Conservation (phyloP, 2,329 filamentous ascomycete species). For the Shiraia sp. region DNA sequence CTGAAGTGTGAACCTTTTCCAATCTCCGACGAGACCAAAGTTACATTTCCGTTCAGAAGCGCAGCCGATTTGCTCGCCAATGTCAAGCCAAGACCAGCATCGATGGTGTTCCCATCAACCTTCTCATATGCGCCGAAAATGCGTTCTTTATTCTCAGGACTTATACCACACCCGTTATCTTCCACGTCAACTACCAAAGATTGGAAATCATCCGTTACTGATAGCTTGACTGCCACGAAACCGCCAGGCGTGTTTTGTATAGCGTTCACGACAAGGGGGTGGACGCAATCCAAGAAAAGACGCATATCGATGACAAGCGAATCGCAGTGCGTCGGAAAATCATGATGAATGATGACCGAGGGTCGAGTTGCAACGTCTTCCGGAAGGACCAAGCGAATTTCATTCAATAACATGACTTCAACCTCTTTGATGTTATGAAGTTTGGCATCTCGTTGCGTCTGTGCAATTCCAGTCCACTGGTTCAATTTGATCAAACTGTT, state of each 20-base stretch:
- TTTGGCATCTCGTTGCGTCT: constrained; percentile 19
- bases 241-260: constrained; percentile 48
- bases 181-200: constrained; percentile 46
- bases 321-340: constrained; percentile 31
- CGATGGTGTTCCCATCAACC: constrained; percentile 41
- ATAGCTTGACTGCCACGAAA: constrained; percentile 42
- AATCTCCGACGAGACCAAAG: constrained; percentile 43
- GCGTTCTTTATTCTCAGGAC: constrained; percentile 36
- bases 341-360: constrained; percentile 41
- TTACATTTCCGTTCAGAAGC: constrained; percentile 46
- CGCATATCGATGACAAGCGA: constrained; percentile 44
- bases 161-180: constrained; percentile 51
- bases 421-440: constrained; percentile 38
- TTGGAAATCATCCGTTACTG: constrained; percentile 32
- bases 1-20: constrained; percentile 49
- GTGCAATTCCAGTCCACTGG: constrained; percentile 44
- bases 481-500: constrained; percentile 52
- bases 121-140: constrained; percentile 54
- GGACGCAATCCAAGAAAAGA: constrained; percentile 49
- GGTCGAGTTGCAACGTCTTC: constrained; percentile 31
- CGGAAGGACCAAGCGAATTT: constrained; percentile 31
- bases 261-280: constrained; percentile 49
- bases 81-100: constrained; percentile 51
- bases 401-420: constrained; percentile 38
- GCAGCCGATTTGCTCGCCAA: constrained; percentile 49